Evolutionary conservation across 768 basidiomycete genomes (phyloP).

Genomic region (Pholiota microspora): DNA sequence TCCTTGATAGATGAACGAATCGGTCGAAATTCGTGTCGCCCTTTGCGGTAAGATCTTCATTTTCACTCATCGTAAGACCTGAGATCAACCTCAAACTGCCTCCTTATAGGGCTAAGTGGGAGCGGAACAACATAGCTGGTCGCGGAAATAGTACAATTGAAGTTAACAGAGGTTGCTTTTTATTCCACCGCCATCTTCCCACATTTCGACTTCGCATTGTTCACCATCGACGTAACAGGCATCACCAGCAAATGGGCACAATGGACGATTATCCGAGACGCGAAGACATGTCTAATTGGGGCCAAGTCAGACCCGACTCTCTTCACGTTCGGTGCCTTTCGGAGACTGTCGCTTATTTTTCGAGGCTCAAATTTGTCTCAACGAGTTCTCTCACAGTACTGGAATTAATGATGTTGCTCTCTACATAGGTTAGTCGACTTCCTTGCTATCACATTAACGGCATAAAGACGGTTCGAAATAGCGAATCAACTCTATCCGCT

Average conservation of each 20-base stretch:
- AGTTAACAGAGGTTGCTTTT: background rate
- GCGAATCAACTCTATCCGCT: background rate
- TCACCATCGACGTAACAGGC: background rate
- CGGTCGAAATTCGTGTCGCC: too few relatives aligned
- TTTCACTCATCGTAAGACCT: too few relatives aligned
- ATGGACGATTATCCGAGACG: background rate
- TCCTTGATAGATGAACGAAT: too few relatives aligned
- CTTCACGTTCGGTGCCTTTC: background rate
- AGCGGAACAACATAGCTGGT: background rate
- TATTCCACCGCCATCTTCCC: background rate
- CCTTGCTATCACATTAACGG: background rate
- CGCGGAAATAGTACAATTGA: background rate
- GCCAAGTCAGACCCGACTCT: background rate
- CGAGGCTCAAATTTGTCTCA: background rate
- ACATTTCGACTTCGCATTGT: background rate
- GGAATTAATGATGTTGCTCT: background rate
- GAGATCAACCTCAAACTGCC: too few relatives aligned
- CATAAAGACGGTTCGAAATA: background rate
- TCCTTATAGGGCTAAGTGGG: background rate
- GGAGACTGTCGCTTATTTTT: background rate
- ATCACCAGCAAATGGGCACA: background rate
- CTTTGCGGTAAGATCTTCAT: too few relatives aligned
- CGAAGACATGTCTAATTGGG: slow-evolving; percentile 1
- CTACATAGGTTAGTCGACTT: background rate
- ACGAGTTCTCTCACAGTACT: background rate